Evolutionary conservation across 148 eudicot genomes (phyloP), one percentile per base, ranked within the genome.

Genomic region (Rhododendron williamsianum): DNA sequence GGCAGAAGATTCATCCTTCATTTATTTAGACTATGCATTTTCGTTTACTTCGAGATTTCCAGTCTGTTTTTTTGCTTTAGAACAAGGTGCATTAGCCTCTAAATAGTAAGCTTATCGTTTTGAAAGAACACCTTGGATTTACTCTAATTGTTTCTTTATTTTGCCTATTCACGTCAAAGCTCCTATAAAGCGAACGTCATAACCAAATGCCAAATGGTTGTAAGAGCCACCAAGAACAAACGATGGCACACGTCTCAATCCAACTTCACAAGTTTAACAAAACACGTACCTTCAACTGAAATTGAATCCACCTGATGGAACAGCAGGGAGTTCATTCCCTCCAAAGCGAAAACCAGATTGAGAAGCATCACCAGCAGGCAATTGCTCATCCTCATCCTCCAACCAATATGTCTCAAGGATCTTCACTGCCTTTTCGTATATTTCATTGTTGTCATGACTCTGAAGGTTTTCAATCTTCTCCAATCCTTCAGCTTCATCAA

Each of bases 391-490:
- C 5, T 95, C 98, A 1, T 94, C 98, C 78, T 94, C 98, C 83
- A 91, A 85, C 98, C 98, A 95, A 65, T 92, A 95, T 43, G 97
- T 89, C 89, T 95, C 98, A 25, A 95, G 90, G 81, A 95, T 87
- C 90, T 94, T 94, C 80, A 95, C 95, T 3, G 93, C 92, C 89
- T 94, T 95, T 86, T 95, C 97, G 80, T 95, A 95, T 78, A 95
- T 95, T 81, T 95, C 98, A 83, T 93, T 93, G 89, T 95, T 95
- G 88, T 95, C 96, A 79, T 94, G 98, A 84, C 90, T 90, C 91
- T 95, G 98, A 65, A 95, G 89, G 83, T 86, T 93, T 86, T 95
- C 98, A 74, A 95, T 94, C 89, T 94, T 95, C 89, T 95, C 98
- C 76, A 95, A 69, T 80, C 97, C 98, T 19, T 95, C 97, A 84